Conservation (phyloP, 768 basidiomycete genomes). For the Russula compacta region DNA sequence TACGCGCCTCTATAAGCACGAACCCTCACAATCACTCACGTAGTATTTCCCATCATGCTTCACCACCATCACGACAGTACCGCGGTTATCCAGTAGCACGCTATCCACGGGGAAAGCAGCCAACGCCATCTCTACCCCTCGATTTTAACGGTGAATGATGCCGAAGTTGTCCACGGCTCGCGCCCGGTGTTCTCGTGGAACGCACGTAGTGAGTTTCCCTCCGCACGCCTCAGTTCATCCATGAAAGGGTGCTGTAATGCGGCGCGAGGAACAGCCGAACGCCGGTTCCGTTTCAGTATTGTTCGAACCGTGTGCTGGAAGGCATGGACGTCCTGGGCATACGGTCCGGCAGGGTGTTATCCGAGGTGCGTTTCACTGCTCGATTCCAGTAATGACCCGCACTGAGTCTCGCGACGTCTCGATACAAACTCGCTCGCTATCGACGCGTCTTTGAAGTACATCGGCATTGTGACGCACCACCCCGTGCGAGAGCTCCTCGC, state of each 20-base stretch:
- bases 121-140: not conserved
- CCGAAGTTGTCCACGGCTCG: slow-evolving; percentile 86
- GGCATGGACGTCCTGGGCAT: slow-evolving; percentile 79
- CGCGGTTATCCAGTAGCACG: not conserved
- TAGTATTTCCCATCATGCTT: not conserved
- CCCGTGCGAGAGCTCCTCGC: no score
- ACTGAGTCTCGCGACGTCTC: slow-evolving; percentile 74
- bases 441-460: slow-evolving; percentile 84
- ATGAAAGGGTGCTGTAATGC: slow-evolving; percentile 63
- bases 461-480: slow-evolving; percentile 75
- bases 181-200: slow-evolving; percentile 91
- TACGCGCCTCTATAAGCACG: not conserved
- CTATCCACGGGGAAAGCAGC: not conserved
- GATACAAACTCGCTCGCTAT: slow-evolving; percentile 84
- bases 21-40: not conserved
- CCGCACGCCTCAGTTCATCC: no score
- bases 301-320: slow-evolving; percentile 34
- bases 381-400: not conserved
- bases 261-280: slow-evolving; percentile 40
- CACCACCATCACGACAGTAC: not conserved
- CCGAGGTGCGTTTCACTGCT: slow-evolving; percentile 51
- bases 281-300: slow-evolving; percentile 20
- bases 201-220: slow-evolving; percentile 82
- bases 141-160: slow-evolving; percentile 51
- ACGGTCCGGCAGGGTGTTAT: slow-evolving; percentile 92